phyloP scores from a whole-genome alignment of 2,329 filamentous ascomycete genomes.

The Colletotrichum sp. region DNA sequence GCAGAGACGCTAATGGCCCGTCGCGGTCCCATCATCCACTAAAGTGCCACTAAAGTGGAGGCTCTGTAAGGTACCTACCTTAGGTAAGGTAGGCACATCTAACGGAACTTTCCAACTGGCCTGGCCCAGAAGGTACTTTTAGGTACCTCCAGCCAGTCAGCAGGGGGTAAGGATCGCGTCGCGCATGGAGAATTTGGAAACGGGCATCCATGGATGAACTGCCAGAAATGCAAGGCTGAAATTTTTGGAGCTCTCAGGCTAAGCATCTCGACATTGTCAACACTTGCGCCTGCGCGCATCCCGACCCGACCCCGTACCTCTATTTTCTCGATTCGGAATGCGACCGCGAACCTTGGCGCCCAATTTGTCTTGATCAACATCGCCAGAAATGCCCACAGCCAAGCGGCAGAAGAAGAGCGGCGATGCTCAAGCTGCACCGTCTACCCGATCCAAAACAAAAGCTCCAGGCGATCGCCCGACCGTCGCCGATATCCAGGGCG shows the following conservation, averaged over 20 bases:
- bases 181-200: background rate
- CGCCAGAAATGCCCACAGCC: slow-evolving; percentile 57
- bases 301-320: background rate
- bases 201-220: background rate
- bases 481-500: slow-evolving; percentile 72
- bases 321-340: background rate
- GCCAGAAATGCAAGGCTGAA: slow-evolving; percentile 36
- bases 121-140: background rate
- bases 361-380: background rate
- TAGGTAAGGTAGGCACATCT: background rate
- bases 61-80: background rate
- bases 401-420: slow-evolving; percentile 63
- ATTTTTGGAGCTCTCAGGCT: slow-evolving; percentile 26
- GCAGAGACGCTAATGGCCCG: background rate
- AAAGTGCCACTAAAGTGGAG: background rate
- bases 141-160: background rate
- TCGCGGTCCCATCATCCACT: background rate
- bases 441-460: slow-evolving; percentile 41
- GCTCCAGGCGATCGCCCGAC: slow-evolving; percentile 60
- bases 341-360: background rate
- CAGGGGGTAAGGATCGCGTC: background rate
- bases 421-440: slow-evolving; percentile 37
- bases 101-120: background rate
- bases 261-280: slow-evolving; percentile 6
- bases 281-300: slow-evolving; percentile 23